Base-by-base conservation (phyloP, 495 filamentous ascomycete species). In the Annulohypoxylon moriforme region DNA sequence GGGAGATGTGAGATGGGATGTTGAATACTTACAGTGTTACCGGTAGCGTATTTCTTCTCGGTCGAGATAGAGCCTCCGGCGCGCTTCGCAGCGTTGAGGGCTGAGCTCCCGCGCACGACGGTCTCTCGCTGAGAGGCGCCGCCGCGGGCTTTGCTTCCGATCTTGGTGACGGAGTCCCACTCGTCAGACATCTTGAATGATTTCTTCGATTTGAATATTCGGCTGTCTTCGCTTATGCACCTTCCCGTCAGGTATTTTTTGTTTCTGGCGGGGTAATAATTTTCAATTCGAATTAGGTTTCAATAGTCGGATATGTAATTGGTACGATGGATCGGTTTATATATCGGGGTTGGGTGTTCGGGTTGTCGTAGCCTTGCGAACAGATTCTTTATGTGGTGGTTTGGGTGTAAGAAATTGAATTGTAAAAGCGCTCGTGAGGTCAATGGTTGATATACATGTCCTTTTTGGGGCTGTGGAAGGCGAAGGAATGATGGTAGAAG, bases 131-230 rank as follows among this genome's bases (percentile, higher is more conserved):
- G 78, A 50, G 82, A 85, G 31, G 81, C 84, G 70, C 88, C 92
- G 46, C 88, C 83, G 73, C 87, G 86, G 75, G 87, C 84, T 82
- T 92, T 94, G 85, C 87, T 90, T 72, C 96, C 96, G 77, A 99
- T 99, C 88, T 93, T 97, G 78, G 94, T 96, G 72, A 92, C 91
- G 69, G 85, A 81, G 74, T 97, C 92, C 95, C 95, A 97, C 73
- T 96, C 88, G 62, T 84, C 86, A 87, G 90, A 82, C 84, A 86
- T 85, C 50, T 77, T 84, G 80, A 75, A 56, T 42, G 36, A 14
- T 40, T 40, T 36, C 22, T 10, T 25, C 31, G 20, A 34, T 55
- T 60, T 60, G 25, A 13, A 31, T 22, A 34, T 59, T 49, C 10
- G 6, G 14, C 18, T 42, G 36, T 24, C 49, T 20, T 50, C 0